A percentile compares a stretch with the other conserved stretches of the same genome.
Conservation (phyloP, 2,329 filamentous ascomycete genomes). For the Decorospora gaudefroyi region DNA sequence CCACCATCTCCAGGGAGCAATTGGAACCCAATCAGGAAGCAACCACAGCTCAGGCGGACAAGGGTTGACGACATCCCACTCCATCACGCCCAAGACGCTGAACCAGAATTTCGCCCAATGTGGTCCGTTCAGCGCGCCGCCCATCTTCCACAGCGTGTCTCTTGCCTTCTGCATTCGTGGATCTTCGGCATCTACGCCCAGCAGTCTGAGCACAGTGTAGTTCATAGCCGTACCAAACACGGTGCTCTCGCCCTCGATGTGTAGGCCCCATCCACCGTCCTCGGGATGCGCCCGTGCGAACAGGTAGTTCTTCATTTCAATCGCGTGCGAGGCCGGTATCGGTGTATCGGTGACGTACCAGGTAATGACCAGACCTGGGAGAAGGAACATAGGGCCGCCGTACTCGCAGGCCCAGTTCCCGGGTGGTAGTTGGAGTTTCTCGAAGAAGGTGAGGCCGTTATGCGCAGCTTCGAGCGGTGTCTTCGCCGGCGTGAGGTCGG, state of each 20-base stretch:
- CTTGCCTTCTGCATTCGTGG: conserved; percentile 84
- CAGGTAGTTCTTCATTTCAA: conserved; percentile 91
- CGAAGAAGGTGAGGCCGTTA: conserved; percentile 88
- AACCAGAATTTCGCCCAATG: conserved; percentile 99
- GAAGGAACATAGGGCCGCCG: conserved; percentile 93
- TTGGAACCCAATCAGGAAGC: conserved; percentile 84
- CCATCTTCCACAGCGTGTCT: conserved; percentile 78
- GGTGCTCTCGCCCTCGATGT: conserved; percentile 90
- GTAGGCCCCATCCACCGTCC: conserved; percentile 96
- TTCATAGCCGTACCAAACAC: conserved; percentile 91
- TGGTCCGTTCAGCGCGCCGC: conserved; percentile 79
- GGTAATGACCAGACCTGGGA: conserved; percentile 81
- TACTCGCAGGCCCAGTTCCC: conserved; percentile 98
- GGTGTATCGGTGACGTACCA: conserved; percentile 90
- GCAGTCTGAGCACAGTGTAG: conserved; percentile 77
- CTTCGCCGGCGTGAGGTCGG: conserved; percentile 69
- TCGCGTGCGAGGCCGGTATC: conserved; percentile 76
- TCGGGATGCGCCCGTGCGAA: conserved; percentile 80
- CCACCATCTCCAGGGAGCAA: conserved; percentile 96
- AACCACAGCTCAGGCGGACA: conserved; percentile 93
- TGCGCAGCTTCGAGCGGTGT: conserved; percentile 75
- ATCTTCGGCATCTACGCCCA: conserved; percentile 84
- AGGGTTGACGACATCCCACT: conserved; percentile 94
- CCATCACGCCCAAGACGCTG: conserved; percentile 76
- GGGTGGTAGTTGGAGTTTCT: conserved; percentile 81